Evolutionary conservation across 2,329 filamentous ascomycete species (phyloP).

Genomic region (Geosmithia flava): DNA sequence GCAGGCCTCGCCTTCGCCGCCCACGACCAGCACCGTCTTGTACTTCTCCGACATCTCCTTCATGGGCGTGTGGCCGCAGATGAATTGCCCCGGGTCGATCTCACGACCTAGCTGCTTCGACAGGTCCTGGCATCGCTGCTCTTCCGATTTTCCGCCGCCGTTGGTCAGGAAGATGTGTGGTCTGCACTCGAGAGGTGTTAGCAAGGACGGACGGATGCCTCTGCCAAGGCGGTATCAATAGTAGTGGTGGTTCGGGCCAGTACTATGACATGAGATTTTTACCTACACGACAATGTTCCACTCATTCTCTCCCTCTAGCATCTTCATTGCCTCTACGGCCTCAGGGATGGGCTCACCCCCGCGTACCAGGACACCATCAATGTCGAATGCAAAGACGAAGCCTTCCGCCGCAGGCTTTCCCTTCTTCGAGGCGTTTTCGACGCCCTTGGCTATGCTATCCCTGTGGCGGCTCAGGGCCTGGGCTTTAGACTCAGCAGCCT

Average conservation of each 20-base stretch:
- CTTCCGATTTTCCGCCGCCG: conserved; percentile 85
- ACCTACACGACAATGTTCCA: conserved; percentile 73
- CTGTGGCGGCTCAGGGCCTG: neutral
- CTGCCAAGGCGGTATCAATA: conserved; percentile 6
- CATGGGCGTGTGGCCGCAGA: conserved; percentile 94
- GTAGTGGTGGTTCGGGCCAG: conserved; percentile 2
- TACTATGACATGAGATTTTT: neutral
- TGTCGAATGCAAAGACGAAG: conserved; percentile 75
- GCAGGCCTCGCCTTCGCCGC: conserved; percentile 80
- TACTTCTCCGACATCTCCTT: conserved; percentile 78
- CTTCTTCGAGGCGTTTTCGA: conserved; percentile 12
- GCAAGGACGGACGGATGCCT: neutral
- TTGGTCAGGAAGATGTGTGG: conserved; percentile 95
- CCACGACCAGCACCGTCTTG: conserved; percentile 63
- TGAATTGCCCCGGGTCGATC: conserved; percentile 84
- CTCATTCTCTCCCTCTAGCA: conserved; percentile 80
- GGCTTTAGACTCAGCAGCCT: neutral
- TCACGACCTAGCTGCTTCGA: conserved; percentile 76
- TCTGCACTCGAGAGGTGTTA: conserved; percentile 24
- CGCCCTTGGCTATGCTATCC: conserved; percentile 20
- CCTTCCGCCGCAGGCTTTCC: conserved; percentile 31
- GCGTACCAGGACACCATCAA: conserved; percentile 75
- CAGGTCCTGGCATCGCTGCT: conserved; percentile 77
- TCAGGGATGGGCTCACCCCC: conserved; percentile 77
- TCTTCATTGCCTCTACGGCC: conserved; percentile 80